Base-by-base conservation (phyloP, 2,329 filamentous ascomycete genomes). In the Pestalotiopsis sp. region DNA sequence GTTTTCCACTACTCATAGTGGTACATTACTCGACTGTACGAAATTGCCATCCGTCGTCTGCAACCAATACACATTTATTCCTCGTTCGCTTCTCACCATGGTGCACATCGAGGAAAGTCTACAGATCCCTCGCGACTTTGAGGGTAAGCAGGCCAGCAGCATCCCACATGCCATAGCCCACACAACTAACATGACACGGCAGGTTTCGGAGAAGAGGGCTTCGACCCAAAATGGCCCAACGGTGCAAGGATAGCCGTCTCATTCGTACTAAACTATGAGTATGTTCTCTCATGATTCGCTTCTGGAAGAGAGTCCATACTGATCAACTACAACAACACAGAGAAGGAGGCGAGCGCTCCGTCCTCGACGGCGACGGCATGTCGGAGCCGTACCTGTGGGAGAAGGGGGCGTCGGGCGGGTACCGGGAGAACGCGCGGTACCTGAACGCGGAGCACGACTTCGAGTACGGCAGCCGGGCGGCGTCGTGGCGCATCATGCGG, bases 401-500 rank as follows among this genome's bases (percentile, higher is more conserved):
- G 20, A 75, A 75, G 65, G 73, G 73, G 14, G 72, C 73, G 2
- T 75, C 73, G 1, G 72, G 73, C 3, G 73, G 72, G 25, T 60
- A 69, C 70, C 73, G 70, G 25, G 72, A 74, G 25, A 71, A 70
- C 5, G 68, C 70, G 4, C 68, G 73, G 23, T 72, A 74, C 59
- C 23, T 74, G 13, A 75, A 75, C 31, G 72, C 71, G 12, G 73
- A 75, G 65, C 73, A 75, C 36, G 73, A 75, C 65, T 75, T 74
- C 17, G 73, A 75, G 61, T 75, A 75, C 52, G 72, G 72, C 11
- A 75, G 73, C 52, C 69, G 73, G 20, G 49, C 66, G 23, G 74
- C 73, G 6, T 75, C 79, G 5, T 83, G 81, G 81, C 73, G 81
- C 14, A 72, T 83, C 5, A 77, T 81, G 69, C 75, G 80, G 3